These are phyloP conservation scores for Rhodofomes roseus DNA, from an alignment of 1,284 basidiomycete genomes.

Conservation along the genomic window DNA sequence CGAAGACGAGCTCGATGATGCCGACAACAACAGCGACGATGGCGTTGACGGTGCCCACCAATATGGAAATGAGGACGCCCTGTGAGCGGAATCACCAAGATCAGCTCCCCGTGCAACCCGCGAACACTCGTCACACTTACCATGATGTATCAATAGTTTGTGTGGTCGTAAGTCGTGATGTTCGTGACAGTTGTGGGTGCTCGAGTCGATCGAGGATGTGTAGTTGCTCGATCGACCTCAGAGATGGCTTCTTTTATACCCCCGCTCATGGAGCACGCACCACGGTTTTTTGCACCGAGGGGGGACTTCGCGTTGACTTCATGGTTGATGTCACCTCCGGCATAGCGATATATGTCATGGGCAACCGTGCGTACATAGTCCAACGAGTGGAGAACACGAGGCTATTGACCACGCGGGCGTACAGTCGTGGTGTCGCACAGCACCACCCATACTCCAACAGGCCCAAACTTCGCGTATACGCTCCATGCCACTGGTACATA, in stretches of 20 bases:
- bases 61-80: slow-evolving; percentile 48
- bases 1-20: slow-evolving; percentile 8
- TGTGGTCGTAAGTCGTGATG: not conserved
- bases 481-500: no score
- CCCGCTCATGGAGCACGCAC: not conserved
- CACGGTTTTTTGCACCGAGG: not conserved
- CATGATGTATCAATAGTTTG: not conserved
- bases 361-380: not conserved
- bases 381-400: not conserved
- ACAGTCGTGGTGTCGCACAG: not conserved
- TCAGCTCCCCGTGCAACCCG: not conserved
- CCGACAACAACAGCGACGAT: slow-evolving; percentile 51
- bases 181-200: not conserved
- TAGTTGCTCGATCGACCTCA: not conserved
- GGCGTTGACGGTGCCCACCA: slow-evolving; percentile 51
- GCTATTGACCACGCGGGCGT: not conserved
- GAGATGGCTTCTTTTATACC: not conserved
- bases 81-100: not conserved
- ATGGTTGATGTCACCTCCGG: not conserved
- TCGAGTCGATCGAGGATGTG: not conserved
- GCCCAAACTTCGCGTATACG: not conserved
- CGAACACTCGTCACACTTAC: not conserved
- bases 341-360: not conserved
- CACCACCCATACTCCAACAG: not conserved
- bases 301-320: not conserved